Evolutionary conservation across 2,329 filamentous ascomycete species (phyloP).

Genomic region (Penicillium capsulatum): DNA sequence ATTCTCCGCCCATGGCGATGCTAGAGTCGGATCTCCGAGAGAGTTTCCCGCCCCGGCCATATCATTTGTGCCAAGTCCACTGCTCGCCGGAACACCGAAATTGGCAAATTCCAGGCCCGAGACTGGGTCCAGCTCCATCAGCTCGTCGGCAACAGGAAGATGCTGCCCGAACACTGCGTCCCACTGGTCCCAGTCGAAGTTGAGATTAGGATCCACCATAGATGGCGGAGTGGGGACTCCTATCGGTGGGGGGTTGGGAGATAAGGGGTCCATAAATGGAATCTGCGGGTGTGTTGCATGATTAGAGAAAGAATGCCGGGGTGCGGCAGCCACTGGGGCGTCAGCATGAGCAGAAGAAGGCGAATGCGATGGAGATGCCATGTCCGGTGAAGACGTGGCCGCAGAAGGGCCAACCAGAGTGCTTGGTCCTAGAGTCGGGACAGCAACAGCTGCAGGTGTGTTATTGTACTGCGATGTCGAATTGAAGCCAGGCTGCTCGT

Average conservation of each 20-base stretch:
- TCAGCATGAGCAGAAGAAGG: slow-evolving; percentile 5
- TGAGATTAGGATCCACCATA: slow-evolving; percentile 40
- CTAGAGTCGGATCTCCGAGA: background rate
- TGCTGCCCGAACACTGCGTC: slow-evolving; percentile 48
- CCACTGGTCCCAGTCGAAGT: slow-evolving; percentile 50
- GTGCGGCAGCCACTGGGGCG: slow-evolving; percentile 4
- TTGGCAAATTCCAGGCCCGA: slow-evolving; percentile 33
- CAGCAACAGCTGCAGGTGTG: slow-evolving; percentile 8
- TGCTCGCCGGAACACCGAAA: slow-evolving; percentile 12
- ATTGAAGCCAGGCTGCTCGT: slow-evolving; percentile 7
- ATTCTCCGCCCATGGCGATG: slow-evolving; percentile 10
- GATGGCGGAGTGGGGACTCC: slow-evolving; percentile 33
- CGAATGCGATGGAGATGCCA: slow-evolving; percentile 4
- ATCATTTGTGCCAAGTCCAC: slow-evolving; percentile 1
- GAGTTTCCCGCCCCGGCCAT: background rate
- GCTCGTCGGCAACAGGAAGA: slow-evolving; percentile 41
- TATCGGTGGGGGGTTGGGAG: slow-evolving; percentile 15
- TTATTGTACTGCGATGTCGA: slow-evolving; percentile 14
- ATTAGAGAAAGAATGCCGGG: slow-evolving; percentile 2
- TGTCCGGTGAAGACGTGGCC: slow-evolving; percentile 8
- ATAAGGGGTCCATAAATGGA: slow-evolving; percentile 22
- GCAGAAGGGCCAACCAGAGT: background rate
- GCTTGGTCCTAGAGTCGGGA: no score
- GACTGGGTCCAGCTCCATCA: slow-evolving; percentile 43
- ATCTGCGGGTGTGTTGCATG: slow-evolving; percentile 9